A percentile compares a stretch with the other conserved stretches of the same genome.
Conservation (phyloP, 2,329 filamentous ascomycete species). For the Ophiosphaerella herpotricha region DNA sequence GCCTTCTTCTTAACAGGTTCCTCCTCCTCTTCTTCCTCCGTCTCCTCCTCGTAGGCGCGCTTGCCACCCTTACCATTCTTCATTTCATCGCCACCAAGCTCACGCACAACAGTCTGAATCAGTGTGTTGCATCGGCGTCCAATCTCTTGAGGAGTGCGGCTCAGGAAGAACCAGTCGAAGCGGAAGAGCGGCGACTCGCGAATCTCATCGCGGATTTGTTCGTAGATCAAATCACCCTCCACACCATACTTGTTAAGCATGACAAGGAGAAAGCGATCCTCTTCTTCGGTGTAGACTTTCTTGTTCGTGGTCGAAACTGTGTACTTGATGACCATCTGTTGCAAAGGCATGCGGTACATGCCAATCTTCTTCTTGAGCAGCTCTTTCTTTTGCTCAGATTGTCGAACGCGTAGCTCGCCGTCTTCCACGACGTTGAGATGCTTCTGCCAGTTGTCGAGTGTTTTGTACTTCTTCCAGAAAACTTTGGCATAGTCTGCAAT, state of each 20-base stretch:
- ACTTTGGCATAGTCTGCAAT: constrained; percentile 90
- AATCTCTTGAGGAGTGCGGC: constrained; percentile 89
- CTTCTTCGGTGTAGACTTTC: constrained; percentile 98
- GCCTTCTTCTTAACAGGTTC: constrained; percentile 94
- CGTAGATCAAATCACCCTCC: constrained; percentile 87
- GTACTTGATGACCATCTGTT: constrained; percentile 98
- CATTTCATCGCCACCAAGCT: constrained; percentile 73
- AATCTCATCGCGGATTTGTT: constrained; percentile 96
- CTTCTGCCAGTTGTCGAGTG: constrained; percentile 87
- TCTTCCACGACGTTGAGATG: constrained; percentile 88
- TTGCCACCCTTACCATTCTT: constrained; percentile 71
- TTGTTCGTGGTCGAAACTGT: constrained; percentile 99
- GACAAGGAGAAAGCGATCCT: constrained; percentile 92
- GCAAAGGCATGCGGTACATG: constrained; percentile 94
- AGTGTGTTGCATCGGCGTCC: constrained; percentile 91
- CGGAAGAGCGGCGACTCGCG: constrained; percentile 92
- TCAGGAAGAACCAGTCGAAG: constrained; percentile 99
- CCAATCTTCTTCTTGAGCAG: constrained; percentile 94
- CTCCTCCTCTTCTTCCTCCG: constrained; percentile 74
- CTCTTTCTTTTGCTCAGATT: constrained; percentile 89
- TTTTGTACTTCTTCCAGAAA: constrained; percentile 94
- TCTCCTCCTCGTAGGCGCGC: constrained; percentile 78
- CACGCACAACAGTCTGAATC: constrained; percentile 89
- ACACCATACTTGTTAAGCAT: constrained; percentile 91
- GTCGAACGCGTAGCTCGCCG: constrained; percentile 86